A percentile compares a stretch with the other conserved stretches of the same genome.
Conservation (phyloP, 1,284 basidiomycete species). For the Phenoliferia sp. region DNA sequence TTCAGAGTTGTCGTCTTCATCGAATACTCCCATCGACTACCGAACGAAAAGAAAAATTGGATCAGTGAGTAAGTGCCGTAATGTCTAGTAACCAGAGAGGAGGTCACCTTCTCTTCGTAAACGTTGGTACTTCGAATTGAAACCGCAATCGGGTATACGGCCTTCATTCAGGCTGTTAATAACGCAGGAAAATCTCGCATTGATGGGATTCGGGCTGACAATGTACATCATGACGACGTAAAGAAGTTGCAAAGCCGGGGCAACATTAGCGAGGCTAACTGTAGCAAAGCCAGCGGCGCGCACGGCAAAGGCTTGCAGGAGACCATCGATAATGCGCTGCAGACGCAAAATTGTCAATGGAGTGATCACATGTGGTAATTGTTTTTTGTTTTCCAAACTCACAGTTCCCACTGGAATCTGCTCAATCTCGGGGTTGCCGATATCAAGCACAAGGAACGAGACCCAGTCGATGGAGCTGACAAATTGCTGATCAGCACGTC, state of each 20-base stretch:
- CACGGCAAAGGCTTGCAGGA: constrained; percentile 56
- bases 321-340: constrained; percentile 48
- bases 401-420: constrained; percentile 59
- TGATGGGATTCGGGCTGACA: constrained; percentile 57
- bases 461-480: constrained; percentile 74
- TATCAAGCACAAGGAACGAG: constrained; percentile 81
- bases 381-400: no score
- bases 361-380: not conserved
- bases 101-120: constrained; percentile 76
- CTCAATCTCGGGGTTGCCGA: constrained; percentile 69
- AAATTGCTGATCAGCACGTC: not conserved
- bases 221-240: constrained; percentile 56
- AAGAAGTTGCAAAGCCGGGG: constrained; percentile 74
- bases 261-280: constrained; percentile 63
- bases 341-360: constrained; percentile 37
- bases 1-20: constrained; percentile 50
- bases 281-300: constrained; percentile 83
- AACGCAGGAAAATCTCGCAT: constrained; percentile 51
- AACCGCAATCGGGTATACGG: constrained; percentile 51
- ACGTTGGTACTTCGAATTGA: constrained; percentile 81
- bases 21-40: constrained; percentile 67
- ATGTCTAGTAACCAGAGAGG: constrained; percentile 19
- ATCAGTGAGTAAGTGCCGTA: not conserved
- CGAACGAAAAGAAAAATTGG: not conserved
- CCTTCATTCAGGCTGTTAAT: constrained; percentile 32